Conservation (phyloP, 768 basidiomycete genomes). For the Suillus luteus region DNA sequence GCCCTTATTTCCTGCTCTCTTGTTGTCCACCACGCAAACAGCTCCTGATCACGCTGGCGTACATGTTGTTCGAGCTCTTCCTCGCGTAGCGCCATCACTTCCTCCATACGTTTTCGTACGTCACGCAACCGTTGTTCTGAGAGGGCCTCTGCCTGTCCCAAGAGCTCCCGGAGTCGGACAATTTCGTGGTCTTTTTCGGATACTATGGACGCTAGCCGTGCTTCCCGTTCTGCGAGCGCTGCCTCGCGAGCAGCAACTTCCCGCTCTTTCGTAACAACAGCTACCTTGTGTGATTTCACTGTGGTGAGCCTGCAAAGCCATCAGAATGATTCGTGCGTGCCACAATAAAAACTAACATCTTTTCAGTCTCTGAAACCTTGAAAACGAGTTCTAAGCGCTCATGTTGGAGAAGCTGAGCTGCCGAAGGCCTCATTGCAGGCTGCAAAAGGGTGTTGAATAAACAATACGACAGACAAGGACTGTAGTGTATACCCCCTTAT, state of each 20-base stretch:
- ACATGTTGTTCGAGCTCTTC: constrained; percentile 74
- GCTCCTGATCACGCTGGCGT: constrained; percentile 60
- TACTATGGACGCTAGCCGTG: constrained; percentile 47
- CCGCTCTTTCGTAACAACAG: constrained; percentile 59
- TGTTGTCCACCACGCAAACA: constrained; percentile 57
- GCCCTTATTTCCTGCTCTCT: constrained; percentile 52
- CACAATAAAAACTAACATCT: constrained; percentile 53
- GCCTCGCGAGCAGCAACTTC: constrained; percentile 63
- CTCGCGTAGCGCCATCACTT: constrained; percentile 70
- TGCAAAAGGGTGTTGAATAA: constrained; percentile 28
- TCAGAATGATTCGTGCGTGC: neutral
- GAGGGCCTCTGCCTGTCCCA: constrained; percentile 42
- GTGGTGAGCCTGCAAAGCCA: constrained; percentile 50
- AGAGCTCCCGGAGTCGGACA: constrained; percentile 44
- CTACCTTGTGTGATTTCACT: constrained; percentile 64
- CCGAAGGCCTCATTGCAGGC: constrained; percentile 88
- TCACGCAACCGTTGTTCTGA: constrained; percentile 53
- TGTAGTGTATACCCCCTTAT: neutral
- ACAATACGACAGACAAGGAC: constrained; percentile 14
- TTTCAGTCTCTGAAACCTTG: constrained; percentile 77
- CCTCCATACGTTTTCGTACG: constrained; percentile 68
- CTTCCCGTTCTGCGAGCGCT: constrained; percentile 56
- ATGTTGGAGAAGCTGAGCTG: constrained; percentile 76
- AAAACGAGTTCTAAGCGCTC: constrained; percentile 72
- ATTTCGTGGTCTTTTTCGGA: constrained; percentile 65